Evolutionary conservation across 108 stramenopile species (phyloP), one percentile per base, ranked within the genome.

Genomic region (Cyclotella cryptica): DNA sequence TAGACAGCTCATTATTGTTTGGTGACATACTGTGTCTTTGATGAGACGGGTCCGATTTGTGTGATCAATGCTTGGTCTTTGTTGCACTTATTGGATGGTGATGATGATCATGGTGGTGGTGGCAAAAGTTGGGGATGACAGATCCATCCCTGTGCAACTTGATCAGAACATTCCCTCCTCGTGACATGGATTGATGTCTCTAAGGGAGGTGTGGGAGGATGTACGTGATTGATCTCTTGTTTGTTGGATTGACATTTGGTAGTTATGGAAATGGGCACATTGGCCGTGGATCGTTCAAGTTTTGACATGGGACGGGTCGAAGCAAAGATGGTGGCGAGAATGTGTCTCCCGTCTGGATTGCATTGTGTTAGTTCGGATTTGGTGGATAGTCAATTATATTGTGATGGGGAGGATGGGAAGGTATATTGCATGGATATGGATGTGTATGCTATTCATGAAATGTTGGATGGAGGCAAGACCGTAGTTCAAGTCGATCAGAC

Each of bases 1-100:
- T 82, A 86, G 77, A 87, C 83, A 75, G 94, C 91, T 2, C 94
- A 96, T 64, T 88, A 96, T 75, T 80, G 94, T 17, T 55, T 91
- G 9, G 75, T 86, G 53, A 79, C 83, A 0, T 85, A 80, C 28
- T 47, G 90, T 71, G 69, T 76, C 39, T 92, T 89, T 28, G 83
- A 78, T 44, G 88, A 87, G 63, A 90, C 88, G 54, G 91, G 88
- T 14, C 52, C 85, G 13, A 88, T 81, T 85, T 92, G 92, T 0
- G 92, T 96, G 70, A 86, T 93, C 5, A 91, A 93, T 78, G 74
- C 83, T 5, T 96, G 88, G 74, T 72, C 81, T 39, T 45, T 93
- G 26, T 46, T 89, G 52, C 90, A 90, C 61, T 49, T 93, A 22
- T 89, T 93, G 1, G 78, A 74, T 22, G 54, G 41, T n/a, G n/a